Evolutionary conservation across 495 filamentous ascomycete species (phyloP).

Genomic region (Durotheca rogersii): DNA sequence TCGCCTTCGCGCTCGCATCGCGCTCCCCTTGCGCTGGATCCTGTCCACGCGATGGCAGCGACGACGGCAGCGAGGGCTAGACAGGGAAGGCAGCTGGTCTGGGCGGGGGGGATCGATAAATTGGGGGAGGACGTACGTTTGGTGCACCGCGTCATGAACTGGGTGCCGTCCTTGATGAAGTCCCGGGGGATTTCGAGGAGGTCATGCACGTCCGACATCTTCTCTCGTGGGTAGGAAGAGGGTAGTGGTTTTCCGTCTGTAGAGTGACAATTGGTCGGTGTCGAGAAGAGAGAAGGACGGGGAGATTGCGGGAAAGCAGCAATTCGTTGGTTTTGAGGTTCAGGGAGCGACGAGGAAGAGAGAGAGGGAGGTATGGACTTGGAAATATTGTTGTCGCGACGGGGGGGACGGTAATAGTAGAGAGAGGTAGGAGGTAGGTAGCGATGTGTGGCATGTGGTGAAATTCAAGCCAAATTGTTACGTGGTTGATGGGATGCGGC

Average conservation of each 20-base stretch:
- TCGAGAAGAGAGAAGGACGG: background rate
- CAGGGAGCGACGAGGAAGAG: background rate
- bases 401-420: no score
- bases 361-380: background rate
- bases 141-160: conserved; percentile 78
- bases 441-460: conserved; percentile 28
- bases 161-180: conserved; percentile 75
- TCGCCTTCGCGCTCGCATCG: background rate
- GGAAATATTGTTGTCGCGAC: conserved; percentile 4
- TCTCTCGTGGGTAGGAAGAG: conserved; percentile 15
- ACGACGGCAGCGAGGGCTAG: no score
- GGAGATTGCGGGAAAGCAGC: no score
- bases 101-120: conserved; percentile 1
- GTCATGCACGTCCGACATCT: conserved; percentile 75
- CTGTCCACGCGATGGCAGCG: background rate
- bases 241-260: background rate
- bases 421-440: conserved; percentile 8
- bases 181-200: conserved; percentile 75
- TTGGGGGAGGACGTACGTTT: conserved; percentile 60
- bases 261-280: conserved; percentile 9
- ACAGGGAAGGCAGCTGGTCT: no score
- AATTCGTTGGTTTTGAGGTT: no score
- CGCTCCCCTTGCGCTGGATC: background rate
- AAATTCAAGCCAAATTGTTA: conserved; percentile 2
- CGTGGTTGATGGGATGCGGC: conserved; percentile 25